These are phyloP conservation scores for Metschnikowia hibisci DNA, from an alignment of 805 yeast genomes.

Conservation along the genomic window DNA sequence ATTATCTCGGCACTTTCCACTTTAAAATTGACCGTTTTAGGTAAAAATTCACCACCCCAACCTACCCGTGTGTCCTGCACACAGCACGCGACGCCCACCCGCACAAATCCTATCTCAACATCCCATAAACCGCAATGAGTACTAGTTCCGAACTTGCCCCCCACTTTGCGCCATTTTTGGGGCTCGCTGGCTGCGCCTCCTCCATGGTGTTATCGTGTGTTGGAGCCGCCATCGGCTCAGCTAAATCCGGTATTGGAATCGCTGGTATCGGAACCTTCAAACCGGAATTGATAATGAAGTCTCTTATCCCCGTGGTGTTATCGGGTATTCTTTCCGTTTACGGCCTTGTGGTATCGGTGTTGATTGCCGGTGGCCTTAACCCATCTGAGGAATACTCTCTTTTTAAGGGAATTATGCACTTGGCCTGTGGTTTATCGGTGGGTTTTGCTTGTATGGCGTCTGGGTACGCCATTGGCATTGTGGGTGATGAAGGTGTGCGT, in stretches of 20 bases:
- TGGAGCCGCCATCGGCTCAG: slow-evolving; percentile 99
- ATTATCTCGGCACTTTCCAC: too few species aligned
- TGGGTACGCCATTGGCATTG: slow-evolving; percentile 94
- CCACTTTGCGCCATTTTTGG: slow-evolving; percentile 92
- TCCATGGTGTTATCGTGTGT: slow-evolving; percentile 89
- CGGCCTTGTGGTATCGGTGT: slow-evolving; percentile 93
- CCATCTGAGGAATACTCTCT: slow-evolving; percentile 79
- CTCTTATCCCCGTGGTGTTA: slow-evolving; percentile 96
- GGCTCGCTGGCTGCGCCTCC: slow-evolving; percentile 94
- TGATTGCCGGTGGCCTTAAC: slow-evolving; percentile 85
- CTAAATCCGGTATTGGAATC: slow-evolving; percentile 97
- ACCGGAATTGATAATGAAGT: slow-evolving; percentile 95
- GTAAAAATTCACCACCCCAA: too few species aligned
- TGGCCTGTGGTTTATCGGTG: slow-evolving; percentile 92
- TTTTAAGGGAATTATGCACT: slow-evolving; percentile 96
- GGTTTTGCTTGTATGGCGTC: slow-evolving; percentile 96
- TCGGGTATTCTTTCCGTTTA: slow-evolving; percentile 96
- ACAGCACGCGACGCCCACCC: slow-evolving; percentile 4
- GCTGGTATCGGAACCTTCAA: slow-evolving; percentile 96
- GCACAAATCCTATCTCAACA: background rate
- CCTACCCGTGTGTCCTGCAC: background rate
- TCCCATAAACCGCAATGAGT: slow-evolving; percentile 14
- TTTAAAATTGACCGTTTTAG: too few species aligned
- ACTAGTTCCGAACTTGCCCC: slow-evolving; percentile 68
- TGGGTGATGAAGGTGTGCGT: slow-evolving; percentile 91